These are phyloP conservation scores for Rhododendron simsii DNA, from an alignment of 148 eudicot genomes.

Conservation along the genomic window DNA sequence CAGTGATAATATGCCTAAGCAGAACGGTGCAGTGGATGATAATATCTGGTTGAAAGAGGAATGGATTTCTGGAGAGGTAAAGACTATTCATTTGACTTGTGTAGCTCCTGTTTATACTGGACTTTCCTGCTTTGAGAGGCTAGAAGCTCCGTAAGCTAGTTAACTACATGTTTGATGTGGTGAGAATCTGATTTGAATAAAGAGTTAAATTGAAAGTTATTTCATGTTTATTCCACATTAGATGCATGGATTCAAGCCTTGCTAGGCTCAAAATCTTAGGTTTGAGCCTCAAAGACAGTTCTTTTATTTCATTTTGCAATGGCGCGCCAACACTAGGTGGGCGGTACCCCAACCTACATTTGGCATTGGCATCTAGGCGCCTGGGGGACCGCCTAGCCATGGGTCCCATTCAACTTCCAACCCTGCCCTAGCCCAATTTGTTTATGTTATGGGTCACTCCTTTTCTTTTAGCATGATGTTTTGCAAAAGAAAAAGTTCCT, in stretches of 20 bases:
- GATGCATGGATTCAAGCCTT: background rate
- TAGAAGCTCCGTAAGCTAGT: background rate
- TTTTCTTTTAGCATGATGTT: background rate
- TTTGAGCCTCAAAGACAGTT: background rate
- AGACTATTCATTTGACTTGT: background rate
- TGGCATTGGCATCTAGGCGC: background rate
- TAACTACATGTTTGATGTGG: background rate
- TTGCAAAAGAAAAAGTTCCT: background rate
- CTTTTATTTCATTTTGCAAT: background rate
- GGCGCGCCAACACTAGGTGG: background rate
- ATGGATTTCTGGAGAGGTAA: conserved; percentile 84
- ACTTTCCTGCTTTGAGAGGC: background rate
- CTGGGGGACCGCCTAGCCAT: background rate
- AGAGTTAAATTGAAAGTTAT: background rate
- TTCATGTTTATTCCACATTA: background rate
- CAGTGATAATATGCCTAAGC: conserved; percentile 37
- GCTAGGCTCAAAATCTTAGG: background rate
- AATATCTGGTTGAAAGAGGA: conserved; percentile 65
- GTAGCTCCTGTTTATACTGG: background rate
- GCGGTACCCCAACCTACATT: background rate
- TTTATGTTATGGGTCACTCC: too few species aligned
- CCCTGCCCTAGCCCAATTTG: background rate
- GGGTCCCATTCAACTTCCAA: background rate
- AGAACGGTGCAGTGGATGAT: conserved; percentile 34
- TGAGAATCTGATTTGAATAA: background rate